phyloP scores from a whole-genome alignment of 2,329 filamentous ascomycete species.

The Trichoderma hamatum region DNA sequence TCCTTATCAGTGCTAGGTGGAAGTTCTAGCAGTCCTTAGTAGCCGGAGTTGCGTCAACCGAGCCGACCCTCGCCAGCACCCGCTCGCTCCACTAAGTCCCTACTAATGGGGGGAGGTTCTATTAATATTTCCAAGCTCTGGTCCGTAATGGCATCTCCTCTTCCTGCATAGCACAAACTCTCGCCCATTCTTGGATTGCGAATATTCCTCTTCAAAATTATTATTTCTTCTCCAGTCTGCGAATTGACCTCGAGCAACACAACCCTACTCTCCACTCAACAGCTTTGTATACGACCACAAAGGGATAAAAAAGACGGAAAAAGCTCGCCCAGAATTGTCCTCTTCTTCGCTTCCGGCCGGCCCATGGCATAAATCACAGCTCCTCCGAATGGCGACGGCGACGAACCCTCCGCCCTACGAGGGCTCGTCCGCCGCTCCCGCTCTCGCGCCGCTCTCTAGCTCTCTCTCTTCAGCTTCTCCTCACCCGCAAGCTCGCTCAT shows the following conservation, averaged over 20 bases:
- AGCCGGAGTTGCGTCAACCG: constrained; percentile 12
- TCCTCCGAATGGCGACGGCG: constrained; percentile 26
- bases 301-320: neutral
- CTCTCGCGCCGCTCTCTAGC: constrained; percentile 17
- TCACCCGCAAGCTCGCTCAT: neutral
- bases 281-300: neutral
- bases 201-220: neutral
- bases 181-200: neutral
- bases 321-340: neutral
- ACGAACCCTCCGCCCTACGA: constrained; percentile 32
- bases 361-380: constrained; percentile 32
- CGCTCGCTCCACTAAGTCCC: neutral
- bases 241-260: neutral
- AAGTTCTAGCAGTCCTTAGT: neutral
- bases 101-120: neutral
- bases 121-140: neutral
- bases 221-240: neutral
- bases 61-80: constrained; percentile 1
- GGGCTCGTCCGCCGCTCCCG: constrained; percentile 30
- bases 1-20: neutral
- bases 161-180: neutral
- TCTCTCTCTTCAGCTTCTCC: neutral
- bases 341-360: neutral
- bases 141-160: neutral
- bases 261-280: neutral